These are phyloP conservation scores for Umbelopsis ramanniana DNA, from an alignment of 192 early-diverging fungal species.

Conservation along the genomic window DNA sequence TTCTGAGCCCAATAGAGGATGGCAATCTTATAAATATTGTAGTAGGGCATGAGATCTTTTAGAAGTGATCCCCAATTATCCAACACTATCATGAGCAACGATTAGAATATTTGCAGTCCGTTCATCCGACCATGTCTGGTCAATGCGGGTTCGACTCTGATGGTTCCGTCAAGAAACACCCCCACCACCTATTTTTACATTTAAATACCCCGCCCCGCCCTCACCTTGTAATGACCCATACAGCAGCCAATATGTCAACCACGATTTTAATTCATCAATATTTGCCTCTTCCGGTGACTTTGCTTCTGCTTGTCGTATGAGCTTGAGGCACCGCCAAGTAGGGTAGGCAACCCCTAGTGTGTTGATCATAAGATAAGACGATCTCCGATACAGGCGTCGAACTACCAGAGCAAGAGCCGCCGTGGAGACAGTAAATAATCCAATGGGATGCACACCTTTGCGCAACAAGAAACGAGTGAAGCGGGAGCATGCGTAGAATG, in stretches of 20 bases:
- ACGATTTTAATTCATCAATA: constrained; percentile 48
- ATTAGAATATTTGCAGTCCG: no score
- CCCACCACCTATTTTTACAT: not conserved
- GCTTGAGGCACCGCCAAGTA: constrained; percentile 48
- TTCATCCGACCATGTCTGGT: no score
- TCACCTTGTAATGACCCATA: constrained; percentile 58
- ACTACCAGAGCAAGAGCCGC: constrained; percentile 31
- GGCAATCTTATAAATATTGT: constrained; percentile 54
- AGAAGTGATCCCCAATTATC: constrained; percentile 54
- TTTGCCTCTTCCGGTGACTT: constrained; percentile 32
- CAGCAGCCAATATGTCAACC: constrained; percentile 64
- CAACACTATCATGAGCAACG: constrained; percentile 31
- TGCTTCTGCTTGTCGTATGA: constrained; percentile 40
- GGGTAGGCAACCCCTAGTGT: constrained; percentile 56
- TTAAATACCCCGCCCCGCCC: not conserved
- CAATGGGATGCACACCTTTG: constrained; percentile 29
- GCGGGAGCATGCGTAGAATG: constrained; percentile 23
- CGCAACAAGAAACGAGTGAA: constrained; percentile 25
- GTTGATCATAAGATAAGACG: constrained; percentile 47
- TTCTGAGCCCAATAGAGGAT: constrained; percentile 67
- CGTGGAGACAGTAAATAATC: constrained; percentile 23
- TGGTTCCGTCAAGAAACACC: not conserved
- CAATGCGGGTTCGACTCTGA: not conserved
- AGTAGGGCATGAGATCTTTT: constrained; percentile 48
- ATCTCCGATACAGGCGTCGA: constrained; percentile 42